Base-by-base conservation (phyloP, 768 basidiomycete genomes). In the Suillus discolor region DNA sequence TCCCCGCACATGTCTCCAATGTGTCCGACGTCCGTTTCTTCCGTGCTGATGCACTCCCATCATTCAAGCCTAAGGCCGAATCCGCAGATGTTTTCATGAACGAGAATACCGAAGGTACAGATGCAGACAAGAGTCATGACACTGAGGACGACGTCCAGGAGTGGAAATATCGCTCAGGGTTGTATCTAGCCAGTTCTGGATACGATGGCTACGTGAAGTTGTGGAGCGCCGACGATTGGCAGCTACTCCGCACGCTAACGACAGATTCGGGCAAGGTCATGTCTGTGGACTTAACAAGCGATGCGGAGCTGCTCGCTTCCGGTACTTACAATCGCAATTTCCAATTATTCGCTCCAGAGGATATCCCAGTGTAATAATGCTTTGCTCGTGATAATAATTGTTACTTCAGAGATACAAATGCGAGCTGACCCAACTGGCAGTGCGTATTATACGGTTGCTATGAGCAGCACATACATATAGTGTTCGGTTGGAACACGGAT, bases 181-280 rank as follows among this genome's bases (percentile, higher is more conserved):
- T 97, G 62, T 99, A 97, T 82, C 88, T 99, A 65, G 96, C 93
- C 4, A 94, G 93, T 69, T 83, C 93, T 4, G 96, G 97, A 4
- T 99, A 98, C 75, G 97, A 99, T 73, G 94, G 95, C 6, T 87
- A 91, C 65, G 93, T 99, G 74, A 96, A 97, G 76, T 73, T 99
- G 63, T 99, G 97, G 97, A 93, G 91, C 72, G 93, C 96, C 57
- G 97, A 99, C 74, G 97, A 99, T 73, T 99, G 97, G 97, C 95
- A 94, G 71, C 80, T 96, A 53, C 83, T 97, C 61, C 86, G 90
- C 67, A 92, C 92, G 53, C 82, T 99, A 65, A 89, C 94, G 61
- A 96, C 95, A 25, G 97, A 99, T 73, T 90, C 92, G 34, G 95
- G 96, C n/a, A 99, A 98, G 78, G 96, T 98, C 66, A 99, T 99